A percentile compares a stretch with the other conserved stretches of the same genome.
Evolutionary conservation across 2,329 filamentous ascomycete genomes (phyloP).

Genomic region (Rhynchosporium agropyri): DNA sequence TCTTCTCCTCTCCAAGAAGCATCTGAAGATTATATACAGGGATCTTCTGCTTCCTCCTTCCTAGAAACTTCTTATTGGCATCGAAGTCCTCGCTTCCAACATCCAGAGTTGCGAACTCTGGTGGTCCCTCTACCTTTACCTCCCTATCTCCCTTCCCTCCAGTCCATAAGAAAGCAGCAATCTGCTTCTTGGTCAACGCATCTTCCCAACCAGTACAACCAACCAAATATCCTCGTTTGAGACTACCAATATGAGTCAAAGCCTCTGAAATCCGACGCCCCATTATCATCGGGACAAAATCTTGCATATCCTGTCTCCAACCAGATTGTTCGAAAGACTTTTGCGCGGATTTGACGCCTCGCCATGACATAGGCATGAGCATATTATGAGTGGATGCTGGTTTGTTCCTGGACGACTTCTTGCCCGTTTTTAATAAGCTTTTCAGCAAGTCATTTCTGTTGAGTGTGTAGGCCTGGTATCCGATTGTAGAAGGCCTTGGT

Average conservation of each 20-base stretch:
- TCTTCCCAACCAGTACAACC: constrained; percentile 50
- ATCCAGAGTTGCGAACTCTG: constrained; percentile 51
- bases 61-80: constrained; percentile 14
- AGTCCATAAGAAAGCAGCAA: constrained; percentile 37
- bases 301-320: constrained; percentile 60
- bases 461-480: constrained; percentile 23
- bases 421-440: background rate
- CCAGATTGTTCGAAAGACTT: constrained; percentile 28
- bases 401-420: constrained; percentile 1
- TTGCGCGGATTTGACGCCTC: constrained; percentile 2
- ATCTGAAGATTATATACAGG: constrained; percentile 56
- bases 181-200: constrained; percentile 44
- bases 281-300: constrained; percentile 54
- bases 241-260: constrained; percentile 47
- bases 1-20: constrained; percentile 54
- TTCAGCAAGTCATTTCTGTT: constrained; percentile 16
- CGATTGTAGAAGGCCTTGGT: constrained; percentile 16
- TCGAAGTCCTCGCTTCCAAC: constrained; percentile 33
- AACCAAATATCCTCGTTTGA: constrained; percentile 47
- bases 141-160: constrained; percentile 18
- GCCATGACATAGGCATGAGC: constrained; percentile 17
- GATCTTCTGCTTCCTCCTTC: constrained; percentile 45
- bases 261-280: constrained; percentile 51
- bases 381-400: background rate
- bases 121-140: constrained; percentile 35